phyloP scores from a whole-genome alignment of 257 asterid species.

The Penstemon barbatus region DNA sequence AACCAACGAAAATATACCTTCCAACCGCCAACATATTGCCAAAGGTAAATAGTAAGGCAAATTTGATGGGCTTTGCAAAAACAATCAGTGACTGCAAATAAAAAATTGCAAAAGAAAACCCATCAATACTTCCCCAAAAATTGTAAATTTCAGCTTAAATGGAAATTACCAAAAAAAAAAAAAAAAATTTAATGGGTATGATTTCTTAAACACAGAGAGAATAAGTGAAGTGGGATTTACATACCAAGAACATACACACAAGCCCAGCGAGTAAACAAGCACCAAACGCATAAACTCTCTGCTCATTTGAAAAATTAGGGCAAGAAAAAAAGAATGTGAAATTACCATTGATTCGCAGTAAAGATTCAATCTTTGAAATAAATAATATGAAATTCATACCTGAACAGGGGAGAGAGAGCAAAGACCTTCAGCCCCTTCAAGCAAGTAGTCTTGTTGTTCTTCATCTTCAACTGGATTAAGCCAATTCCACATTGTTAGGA shows the following conservation, averaged over 20 bases:
- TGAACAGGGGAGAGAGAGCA: constrained; percentile 77
- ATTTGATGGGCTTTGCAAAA: constrained; percentile 79
- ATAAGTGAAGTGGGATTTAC: constrained; percentile 26
- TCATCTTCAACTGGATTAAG: constrained; percentile 45
- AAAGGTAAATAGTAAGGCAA: constrained; percentile 80
- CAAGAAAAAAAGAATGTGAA: background rate
- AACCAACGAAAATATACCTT: constrained; percentile 48
- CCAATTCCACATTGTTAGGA: constrained; percentile 61
- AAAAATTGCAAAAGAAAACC: constrained; percentile 19
- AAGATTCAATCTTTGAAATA: constrained; percentile 20
- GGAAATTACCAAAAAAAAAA: background rate
- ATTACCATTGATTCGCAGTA: constrained; percentile 22
- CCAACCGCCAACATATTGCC: constrained; percentile 89
- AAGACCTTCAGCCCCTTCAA: constrained; percentile 68
- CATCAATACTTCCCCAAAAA: constrained; percentile 13
- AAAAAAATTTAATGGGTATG: background rate
- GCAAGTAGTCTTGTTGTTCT: constrained; percentile 61
- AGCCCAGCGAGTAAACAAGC: constrained; percentile 81
- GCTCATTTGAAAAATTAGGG: constrained; percentile 33
- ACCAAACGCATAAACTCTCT: constrained; percentile 87
- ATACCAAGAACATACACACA: constrained; percentile 81
- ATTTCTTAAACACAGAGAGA: background rate
- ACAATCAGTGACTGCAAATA: constrained; percentile 79
- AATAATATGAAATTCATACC: constrained; percentile 38
- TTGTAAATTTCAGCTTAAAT: background rate